phyloP scores from a whole-genome alignment of 192 early-diverging fungal genomes.

The Bifiguratus adelaidae region DNA sequence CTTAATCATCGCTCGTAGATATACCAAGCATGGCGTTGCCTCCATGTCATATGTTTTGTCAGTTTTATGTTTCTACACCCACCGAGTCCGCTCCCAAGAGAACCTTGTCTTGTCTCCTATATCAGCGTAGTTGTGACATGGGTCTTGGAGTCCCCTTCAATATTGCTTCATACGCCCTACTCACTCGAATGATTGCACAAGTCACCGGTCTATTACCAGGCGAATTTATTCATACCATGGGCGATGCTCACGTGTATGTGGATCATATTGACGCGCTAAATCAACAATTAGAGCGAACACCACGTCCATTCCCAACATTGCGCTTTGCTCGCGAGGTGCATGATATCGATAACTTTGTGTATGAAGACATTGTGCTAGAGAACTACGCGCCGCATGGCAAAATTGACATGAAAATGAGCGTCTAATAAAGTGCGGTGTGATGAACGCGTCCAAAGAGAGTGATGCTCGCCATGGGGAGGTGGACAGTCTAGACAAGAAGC shows the following conservation, averaged over 20 bases:
- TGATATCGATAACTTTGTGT: conserved; percentile 61
- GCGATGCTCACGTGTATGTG: conserved; percentile 90
- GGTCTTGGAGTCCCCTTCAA: conserved; percentile 98
- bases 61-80: conserved; percentile 87
- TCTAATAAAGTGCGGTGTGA: no score
- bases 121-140: conserved; percentile 93
- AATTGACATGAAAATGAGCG: conserved; percentile 94
- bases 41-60: conserved; percentile 95
- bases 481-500: no score
- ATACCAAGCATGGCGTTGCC: conserved; percentile 86
- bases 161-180: conserved; percentile 90
- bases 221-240: conserved; percentile 86
- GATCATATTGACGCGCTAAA: conserved; percentile 85
- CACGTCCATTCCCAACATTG: conserved; percentile 75
- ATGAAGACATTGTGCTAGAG: conserved; percentile 70
- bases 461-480: no score
- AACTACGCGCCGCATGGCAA: conserved; percentile 81
- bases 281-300: conserved; percentile 65
- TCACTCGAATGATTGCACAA: conserved; percentile 85
- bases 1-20: conserved; percentile 31
- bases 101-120: conserved; percentile 82
- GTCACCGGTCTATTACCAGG: conserved; percentile 75
- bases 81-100: conserved; percentile 32
- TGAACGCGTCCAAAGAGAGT: no score
- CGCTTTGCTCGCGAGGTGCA: conserved; percentile 39